Conservation (phyloP, 352 stramenopile species). For the Globisporangium cederbergense region DNA sequence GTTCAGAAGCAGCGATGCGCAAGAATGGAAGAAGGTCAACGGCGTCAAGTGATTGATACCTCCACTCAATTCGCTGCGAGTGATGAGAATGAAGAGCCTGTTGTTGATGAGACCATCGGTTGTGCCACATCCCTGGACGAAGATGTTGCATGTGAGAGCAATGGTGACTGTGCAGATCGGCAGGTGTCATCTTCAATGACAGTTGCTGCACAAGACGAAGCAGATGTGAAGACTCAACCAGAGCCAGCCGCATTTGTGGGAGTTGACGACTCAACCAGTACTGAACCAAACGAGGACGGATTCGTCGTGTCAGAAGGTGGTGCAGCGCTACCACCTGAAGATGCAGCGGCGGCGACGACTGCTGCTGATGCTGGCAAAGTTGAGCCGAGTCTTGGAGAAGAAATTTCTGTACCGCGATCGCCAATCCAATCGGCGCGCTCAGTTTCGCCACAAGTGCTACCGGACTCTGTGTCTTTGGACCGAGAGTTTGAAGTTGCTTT, state of each 20-base stretch:
- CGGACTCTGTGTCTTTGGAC: no score
- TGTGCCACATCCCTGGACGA: neutral
- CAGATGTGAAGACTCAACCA: neutral
- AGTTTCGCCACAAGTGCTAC: neutral
- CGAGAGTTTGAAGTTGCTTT: no score
- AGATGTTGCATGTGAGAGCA: neutral
- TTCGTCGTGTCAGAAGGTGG: neutral
- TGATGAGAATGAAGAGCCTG: neutral
- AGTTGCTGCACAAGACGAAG: neutral
- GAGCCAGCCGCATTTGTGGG: no score
- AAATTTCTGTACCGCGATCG: neutral
- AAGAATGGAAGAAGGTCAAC: neutral
- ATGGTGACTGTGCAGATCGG: neutral
- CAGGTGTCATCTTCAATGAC: neutral
- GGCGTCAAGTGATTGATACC: neutral
- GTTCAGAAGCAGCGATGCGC: slow-evolving; percentile 26
- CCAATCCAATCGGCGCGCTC: neutral
- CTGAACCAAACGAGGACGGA: neutral
- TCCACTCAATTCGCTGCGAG: neutral
- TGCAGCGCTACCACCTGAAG: neutral
- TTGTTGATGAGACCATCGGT: neutral
- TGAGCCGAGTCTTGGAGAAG: neutral
- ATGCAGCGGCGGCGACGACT: neutral
- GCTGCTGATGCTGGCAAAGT: neutral
- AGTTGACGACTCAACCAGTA: no score